phyloP scores from a whole-genome alignment of 2,329 filamentous ascomycete species.

The Colletotrichum sidae region DNA sequence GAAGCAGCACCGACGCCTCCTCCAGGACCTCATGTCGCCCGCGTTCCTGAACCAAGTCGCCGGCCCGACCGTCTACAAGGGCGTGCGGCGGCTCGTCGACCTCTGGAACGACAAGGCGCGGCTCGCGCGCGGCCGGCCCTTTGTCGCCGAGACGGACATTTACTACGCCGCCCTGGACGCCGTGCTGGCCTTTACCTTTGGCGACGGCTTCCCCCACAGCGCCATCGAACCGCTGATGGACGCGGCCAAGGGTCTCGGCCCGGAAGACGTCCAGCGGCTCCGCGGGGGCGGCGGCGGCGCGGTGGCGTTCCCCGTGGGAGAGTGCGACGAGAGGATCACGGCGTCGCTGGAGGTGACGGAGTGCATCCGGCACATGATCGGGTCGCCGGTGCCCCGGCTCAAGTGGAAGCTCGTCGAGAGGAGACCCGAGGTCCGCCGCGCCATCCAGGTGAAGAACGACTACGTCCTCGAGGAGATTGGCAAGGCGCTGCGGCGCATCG shows the following conservation, averaged over 20 bases:
- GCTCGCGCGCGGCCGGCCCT: conserved; percentile 46
- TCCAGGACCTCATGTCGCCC: conserved; percentile 52
- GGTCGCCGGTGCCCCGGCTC: conserved; percentile 24
- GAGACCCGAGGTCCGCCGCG: conserved; percentile 3
- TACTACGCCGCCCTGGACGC: conserved; percentile 46
- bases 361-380: conserved; percentile 17
- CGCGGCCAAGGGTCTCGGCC: not conserved
- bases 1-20: conserved; percentile 47
- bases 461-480: conserved; percentile 25
- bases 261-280: conserved; percentile 4
- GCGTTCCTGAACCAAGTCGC: conserved; percentile 47
- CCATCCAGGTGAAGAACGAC: conserved; percentile 6
- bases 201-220: conserved; percentile 30
- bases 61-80: conserved; percentile 48
- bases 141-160: conserved; percentile 45
- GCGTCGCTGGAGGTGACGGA: conserved; percentile 27
- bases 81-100: conserved; percentile 44
- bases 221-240: conserved; percentile 14
- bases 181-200: conserved; percentile 46
- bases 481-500: conserved; percentile 24
- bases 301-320: conserved; percentile 15
- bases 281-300: not conserved
- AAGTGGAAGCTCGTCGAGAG: conserved; percentile 28
- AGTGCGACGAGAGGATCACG: conserved; percentile 27
- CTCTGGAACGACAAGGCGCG: conserved; percentile 49